Percentiles rank a stretch among this genome's conserved stretches.
These are phyloP conservation scores for Fomitopsis palustris DNA, from an alignment of 1,284 basidiomycete genomes.

Conservation along the genomic window DNA sequence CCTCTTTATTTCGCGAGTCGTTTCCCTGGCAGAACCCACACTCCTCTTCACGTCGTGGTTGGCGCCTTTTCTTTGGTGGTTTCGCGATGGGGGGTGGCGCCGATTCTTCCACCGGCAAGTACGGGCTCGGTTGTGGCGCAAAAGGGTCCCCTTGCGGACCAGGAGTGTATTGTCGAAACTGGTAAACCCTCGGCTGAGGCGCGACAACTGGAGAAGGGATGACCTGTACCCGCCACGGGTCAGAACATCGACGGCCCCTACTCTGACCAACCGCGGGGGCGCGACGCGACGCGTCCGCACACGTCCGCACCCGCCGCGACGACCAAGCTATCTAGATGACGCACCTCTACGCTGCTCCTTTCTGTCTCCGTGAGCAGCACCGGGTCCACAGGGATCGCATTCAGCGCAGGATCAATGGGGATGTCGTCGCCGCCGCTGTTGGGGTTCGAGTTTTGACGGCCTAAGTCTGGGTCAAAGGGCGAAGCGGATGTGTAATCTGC, in stretches of 20 bases:
- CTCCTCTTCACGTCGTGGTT: slow-evolving; percentile 48
- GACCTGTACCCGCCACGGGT: background rate
- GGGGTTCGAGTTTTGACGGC: slow-evolving; percentile 53
- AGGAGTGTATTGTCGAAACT: slow-evolving; percentile 49
- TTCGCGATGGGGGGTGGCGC: slow-evolving; percentile 26
- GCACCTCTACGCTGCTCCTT: slow-evolving; percentile 20
- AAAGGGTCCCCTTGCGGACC: slow-evolving; percentile 80
- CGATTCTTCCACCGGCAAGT: slow-evolving; percentile 42
- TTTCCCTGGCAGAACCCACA: slow-evolving; percentile 70
- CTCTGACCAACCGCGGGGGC: slow-evolving; percentile 14
- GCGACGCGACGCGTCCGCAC: slow-evolving; percentile 36
- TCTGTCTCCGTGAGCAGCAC: slow-evolving; percentile 37
- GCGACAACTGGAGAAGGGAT: slow-evolving; percentile 8
- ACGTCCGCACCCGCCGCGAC: slow-evolving; percentile 15
- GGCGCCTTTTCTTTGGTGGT: slow-evolving; percentile 46
- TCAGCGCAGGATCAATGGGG: slow-evolving; percentile 70
- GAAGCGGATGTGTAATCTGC: slow-evolving; percentile 53
- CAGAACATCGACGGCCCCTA: background rate
- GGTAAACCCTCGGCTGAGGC: slow-evolving; percentile 15
- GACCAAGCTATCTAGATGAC: slow-evolving; percentile 9
- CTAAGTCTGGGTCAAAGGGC: slow-evolving; percentile 45
- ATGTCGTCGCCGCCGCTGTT: slow-evolving; percentile 54
- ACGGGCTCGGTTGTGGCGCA: slow-evolving; percentile 56
- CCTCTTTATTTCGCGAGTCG: slow-evolving; percentile 52
- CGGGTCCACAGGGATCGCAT: slow-evolving; percentile 48